phyloP scores from a whole-genome alignment of 2,329 filamentous ascomycete species.

The Colletotrichum sp. region DNA sequence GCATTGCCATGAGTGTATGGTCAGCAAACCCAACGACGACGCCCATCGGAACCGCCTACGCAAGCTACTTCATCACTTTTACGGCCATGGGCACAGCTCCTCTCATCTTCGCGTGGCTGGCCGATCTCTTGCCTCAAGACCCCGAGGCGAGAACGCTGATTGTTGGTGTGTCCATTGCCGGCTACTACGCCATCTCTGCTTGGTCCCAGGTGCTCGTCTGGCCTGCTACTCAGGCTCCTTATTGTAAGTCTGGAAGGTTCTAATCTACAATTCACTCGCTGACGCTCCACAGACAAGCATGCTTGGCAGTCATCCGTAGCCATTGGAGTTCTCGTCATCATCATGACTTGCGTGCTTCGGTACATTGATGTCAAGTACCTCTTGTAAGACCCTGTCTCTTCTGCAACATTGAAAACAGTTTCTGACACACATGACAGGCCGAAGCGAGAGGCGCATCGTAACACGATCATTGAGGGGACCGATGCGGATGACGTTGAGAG shows the following conservation, averaged over 20 bases:
- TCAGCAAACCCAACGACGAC: slow-evolving; percentile 47
- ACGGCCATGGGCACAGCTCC: slow-evolving; percentile 54
- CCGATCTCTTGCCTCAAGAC: slow-evolving; percentile 52
- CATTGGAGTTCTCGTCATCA: slow-evolving; percentile 47
- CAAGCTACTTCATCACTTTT: slow-evolving; percentile 56
- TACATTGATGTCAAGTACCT: slow-evolving; percentile 48
- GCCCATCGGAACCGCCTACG: slow-evolving; percentile 51
- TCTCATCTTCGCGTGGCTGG: slow-evolving; percentile 56
- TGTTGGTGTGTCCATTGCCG: slow-evolving; percentile 52
- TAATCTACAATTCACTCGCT: background rate
- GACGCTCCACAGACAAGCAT: slow-evolving; percentile 37
- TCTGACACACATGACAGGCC: background rate
- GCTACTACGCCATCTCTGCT: slow-evolving; percentile 54
- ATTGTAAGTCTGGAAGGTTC: slow-evolving; percentile 36
- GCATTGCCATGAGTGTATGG: slow-evolving; percentile 60
- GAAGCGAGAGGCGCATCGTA: background rate
- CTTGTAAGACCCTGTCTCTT: background rate
- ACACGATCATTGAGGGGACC: background rate
- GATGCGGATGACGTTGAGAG: background rate
- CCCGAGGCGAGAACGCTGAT: slow-evolving; percentile 53
- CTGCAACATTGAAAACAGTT: background rate
- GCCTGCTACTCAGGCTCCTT: slow-evolving; percentile 55
- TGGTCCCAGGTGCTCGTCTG: slow-evolving; percentile 58
- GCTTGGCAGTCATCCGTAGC: slow-evolving; percentile 53
- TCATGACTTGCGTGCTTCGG: slow-evolving; percentile 47